Conservation (phyloP, 2,329 filamentous ascomycete species). For the Bipolaris victoriae region DNA sequence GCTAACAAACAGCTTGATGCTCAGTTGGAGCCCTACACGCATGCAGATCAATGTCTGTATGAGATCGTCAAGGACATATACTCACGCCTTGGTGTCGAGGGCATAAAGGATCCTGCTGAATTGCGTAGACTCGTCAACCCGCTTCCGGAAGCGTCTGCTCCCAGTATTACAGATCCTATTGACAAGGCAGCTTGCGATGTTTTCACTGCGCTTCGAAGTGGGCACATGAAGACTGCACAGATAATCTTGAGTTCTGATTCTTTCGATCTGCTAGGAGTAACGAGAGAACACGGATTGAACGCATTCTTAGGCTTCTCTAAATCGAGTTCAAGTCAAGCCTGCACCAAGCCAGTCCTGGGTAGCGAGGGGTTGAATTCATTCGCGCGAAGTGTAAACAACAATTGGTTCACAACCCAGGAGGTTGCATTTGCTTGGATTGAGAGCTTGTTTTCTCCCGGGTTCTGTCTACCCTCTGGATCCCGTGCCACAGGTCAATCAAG, state of each 20-base stretch:
- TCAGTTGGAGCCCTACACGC: conserved; percentile 58
- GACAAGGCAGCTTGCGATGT: conserved; percentile 53
- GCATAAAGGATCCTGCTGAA: conserved; percentile 51
- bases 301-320: conserved; percentile 65
- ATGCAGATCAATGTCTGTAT: conserved; percentile 65
- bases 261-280: conserved; percentile 56
- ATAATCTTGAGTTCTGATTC: conserved; percentile 58
- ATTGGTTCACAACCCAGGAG: conserved; percentile 58
- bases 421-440: conserved; percentile 62
- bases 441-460: conserved; percentile 55
- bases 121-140: conserved; percentile 39
- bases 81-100: conserved; percentile 57
- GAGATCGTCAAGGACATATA: conserved; percentile 60
- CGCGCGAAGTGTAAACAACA: conserved; percentile 53
- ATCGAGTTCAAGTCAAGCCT: conserved; percentile 50
- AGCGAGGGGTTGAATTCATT: conserved; percentile 52
- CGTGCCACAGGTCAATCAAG: conserved; percentile 47
- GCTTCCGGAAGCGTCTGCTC: conserved; percentile 9
- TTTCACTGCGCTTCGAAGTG: conserved; percentile 45
- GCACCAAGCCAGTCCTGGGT: conserved; percentile 48
- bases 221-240: conserved; percentile 52
- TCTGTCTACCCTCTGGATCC: conserved; percentile 20
- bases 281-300: conserved; percentile 59
- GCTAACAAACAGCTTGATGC: conserved; percentile 61
- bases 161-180: conserved; percentile 21